Evolutionary conservation across 2,329 filamentous ascomycete genomes (phyloP).

Genomic region (Fusarium sp.): DNA sequence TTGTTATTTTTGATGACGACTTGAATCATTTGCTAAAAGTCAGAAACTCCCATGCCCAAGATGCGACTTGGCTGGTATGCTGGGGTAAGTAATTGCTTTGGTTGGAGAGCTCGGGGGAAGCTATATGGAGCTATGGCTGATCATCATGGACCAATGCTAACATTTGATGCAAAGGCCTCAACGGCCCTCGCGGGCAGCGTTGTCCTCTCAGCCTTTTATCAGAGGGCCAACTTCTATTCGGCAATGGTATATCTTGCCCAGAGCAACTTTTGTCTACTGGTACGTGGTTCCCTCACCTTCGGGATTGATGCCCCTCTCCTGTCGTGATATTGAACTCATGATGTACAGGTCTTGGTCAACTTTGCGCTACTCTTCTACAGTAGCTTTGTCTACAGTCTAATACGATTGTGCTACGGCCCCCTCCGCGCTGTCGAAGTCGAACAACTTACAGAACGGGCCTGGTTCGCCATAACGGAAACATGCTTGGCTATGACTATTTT

Average conservation of each 20-base stretch:
- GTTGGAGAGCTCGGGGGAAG: conserved; percentile 39
- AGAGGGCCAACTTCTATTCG: conserved; percentile 98
- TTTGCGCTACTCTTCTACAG: conserved; percentile 85
- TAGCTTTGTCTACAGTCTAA: conserved; percentile 85
- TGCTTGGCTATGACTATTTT: conserved; percentile 99
- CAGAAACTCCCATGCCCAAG: conserved; percentile 52
- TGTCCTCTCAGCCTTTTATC: conserved; percentile 89
- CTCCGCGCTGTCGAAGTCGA: conserved; percentile 95
- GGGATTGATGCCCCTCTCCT: not conserved
- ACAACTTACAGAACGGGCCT: conserved; percentile 95
- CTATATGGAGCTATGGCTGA: conserved; percentile 42
- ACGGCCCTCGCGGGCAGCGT: conserved; percentile 86
- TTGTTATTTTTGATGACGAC: conserved; percentile 18
- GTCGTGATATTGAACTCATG: conserved; percentile 17
- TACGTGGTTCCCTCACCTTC: conserved; percentile 56
- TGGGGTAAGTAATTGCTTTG: conserved; percentile 61
- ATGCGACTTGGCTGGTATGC: conserved; percentile 72
- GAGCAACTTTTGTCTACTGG: conserved; percentile 94
- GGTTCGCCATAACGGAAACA: conserved; percentile 98
- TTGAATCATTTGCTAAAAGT: conserved; percentile 19
- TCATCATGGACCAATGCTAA: conserved; percentile 37
- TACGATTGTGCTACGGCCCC: conserved; percentile 89
- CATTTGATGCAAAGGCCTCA: conserved; percentile 70
- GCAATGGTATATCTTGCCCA: conserved; percentile 97
- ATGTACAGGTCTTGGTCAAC: conserved; percentile 84